Evolutionary conservation across 768 basidiomycete species (phyloP).

Genomic region (Pisolithus orientalis): DNA sequence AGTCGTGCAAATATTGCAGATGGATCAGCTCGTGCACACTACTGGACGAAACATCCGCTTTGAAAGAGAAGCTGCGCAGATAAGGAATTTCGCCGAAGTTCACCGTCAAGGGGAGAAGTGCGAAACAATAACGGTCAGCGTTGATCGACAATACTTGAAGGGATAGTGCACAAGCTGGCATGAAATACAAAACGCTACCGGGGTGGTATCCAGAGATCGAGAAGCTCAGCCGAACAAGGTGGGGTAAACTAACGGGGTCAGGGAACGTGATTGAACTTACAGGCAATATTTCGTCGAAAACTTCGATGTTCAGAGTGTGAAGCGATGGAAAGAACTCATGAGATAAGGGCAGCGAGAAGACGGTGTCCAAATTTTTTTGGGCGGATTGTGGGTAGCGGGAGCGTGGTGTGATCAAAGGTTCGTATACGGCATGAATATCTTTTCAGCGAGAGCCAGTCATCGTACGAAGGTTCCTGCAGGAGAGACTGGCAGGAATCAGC

Average conservation of each 20-base stretch:
- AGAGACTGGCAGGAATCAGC: conserved; percentile 6
- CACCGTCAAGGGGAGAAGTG: conserved; percentile 4
- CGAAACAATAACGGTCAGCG: conserved; percentile 1
- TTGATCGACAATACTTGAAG: conserved; percentile 16
- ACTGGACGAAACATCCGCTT: conserved; percentile 17
- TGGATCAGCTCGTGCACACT: conserved; percentile 15
- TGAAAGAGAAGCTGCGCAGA: conserved; percentile 19
- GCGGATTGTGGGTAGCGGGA: conserved; percentile 16
- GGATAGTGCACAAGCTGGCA: conserved; percentile 14
- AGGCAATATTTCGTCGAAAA: conserved; percentile 15
- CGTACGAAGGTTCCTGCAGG: conserved; percentile 10
- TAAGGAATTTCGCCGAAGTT: conserved; percentile 13
- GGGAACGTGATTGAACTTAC: conserved; percentile 13
- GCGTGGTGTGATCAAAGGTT: conserved; percentile 17
- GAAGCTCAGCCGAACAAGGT: conserved; percentile 17
- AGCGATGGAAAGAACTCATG: conserved; percentile 20
- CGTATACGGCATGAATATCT: conserved; percentile 21
- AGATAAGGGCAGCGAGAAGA: conserved; percentile 17
- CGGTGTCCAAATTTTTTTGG: conserved; percentile 12
- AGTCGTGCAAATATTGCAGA: conserved; percentile 19
- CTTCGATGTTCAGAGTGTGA: conserved; percentile 16
- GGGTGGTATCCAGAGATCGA: conserved; percentile 14
- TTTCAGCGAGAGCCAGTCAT: conserved; percentile 19
- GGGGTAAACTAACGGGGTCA: conserved; percentile 13
- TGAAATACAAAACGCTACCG: conserved; percentile 13